phyloP scores from a whole-genome alignment of 495 filamentous ascomycete genomes.

The Podospora australis region DNA sequence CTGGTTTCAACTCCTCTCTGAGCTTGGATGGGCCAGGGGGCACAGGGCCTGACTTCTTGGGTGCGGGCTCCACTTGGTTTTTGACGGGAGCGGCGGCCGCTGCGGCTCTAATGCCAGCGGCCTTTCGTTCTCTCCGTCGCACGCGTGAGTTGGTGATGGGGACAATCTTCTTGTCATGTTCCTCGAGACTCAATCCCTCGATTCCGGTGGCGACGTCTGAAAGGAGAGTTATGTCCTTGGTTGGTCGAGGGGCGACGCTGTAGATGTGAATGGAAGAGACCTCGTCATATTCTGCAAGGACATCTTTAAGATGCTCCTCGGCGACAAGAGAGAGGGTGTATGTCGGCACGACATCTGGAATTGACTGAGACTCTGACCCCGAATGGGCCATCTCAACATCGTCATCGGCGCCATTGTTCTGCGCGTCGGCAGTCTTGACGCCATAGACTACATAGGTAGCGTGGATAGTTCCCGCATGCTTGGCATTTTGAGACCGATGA shows the following conservation, averaged over 20 bases:
- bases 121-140: conserved; percentile 33
- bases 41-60: neutral
- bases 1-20: conserved; percentile 27
- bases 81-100: conserved; percentile 10
- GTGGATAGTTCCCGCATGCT: conserved; percentile 65
- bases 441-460: conserved; percentile 87
- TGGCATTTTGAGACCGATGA: conserved; percentile 68
- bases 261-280: conserved; percentile 80
- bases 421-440: conserved; percentile 26
- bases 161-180: conserved; percentile 15
- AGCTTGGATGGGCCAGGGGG: conserved; percentile 11
- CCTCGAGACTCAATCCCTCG: conserved; percentile 23
- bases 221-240: conserved; percentile 71
- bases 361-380: conserved; percentile 48
- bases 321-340: conserved; percentile 62
- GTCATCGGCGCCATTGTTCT: conserved; percentile 45
- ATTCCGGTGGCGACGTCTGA: conserved; percentile 65
- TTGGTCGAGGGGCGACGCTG: conserved; percentile 63
- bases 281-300: conserved; percentile 59
- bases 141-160: conserved; percentile 33
- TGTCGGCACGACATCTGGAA: conserved; percentile 37
- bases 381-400: conserved; percentile 72
- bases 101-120: conserved; percentile 16
- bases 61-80: conserved; percentile 14
- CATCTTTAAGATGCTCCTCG: conserved; percentile 67